phyloP scores from a whole-genome alignment of 805 yeast species.

The Ogataea corticis region DNA sequence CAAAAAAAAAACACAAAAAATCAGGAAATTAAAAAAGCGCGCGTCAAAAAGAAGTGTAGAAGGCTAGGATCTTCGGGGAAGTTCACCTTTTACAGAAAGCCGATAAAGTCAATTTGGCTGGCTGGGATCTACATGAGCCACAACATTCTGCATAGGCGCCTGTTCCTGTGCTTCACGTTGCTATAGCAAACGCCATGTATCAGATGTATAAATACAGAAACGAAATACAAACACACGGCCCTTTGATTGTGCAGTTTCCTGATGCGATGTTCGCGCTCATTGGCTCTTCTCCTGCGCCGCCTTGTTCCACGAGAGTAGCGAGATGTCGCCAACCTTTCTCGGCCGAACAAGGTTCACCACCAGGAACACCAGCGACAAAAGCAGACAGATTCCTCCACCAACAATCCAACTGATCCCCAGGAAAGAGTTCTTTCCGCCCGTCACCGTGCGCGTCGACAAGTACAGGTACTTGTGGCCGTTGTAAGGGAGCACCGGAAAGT shows the following conservation, averaged over 20 bases:
- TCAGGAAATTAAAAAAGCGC: background rate
- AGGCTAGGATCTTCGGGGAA: background rate
- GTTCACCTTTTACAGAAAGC: background rate
- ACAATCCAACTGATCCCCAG: constrained; percentile 74
- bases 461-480: constrained; percentile 68
- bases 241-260: no score
- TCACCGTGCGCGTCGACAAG: constrained; percentile 66
- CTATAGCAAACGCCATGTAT: background rate
- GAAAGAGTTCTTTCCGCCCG: constrained; percentile 76
- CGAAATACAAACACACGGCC: no score
- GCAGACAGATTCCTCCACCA: constrained; percentile 68
- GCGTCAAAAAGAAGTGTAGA: background rate
- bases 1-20: background rate
- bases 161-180: background rate
- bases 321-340: constrained; percentile 71
- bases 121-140: no score
- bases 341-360: constrained; percentile 61
- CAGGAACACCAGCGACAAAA: constrained; percentile 54
- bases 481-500: constrained; percentile 74
- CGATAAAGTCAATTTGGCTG: no score
- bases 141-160: no score
- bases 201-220: background rate
- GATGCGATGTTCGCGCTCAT: no score
- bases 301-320: constrained; percentile 68
- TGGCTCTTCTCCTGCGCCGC: background rate